Evolutionary conservation across 352 stramenopile genomes (phyloP).

Genomic region (Phytophthora colocasiae): DNA sequence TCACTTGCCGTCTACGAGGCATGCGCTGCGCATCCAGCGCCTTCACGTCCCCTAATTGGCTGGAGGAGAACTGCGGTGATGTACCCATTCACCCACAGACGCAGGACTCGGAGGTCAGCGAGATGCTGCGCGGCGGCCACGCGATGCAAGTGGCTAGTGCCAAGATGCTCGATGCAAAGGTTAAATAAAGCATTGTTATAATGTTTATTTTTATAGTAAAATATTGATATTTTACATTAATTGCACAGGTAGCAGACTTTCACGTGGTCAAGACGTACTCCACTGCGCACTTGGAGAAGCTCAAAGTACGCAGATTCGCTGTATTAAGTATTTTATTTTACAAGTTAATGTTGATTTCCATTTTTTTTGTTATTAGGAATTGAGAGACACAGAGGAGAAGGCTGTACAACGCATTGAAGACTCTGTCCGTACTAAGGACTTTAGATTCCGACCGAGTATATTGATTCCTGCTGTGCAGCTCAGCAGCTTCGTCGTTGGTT

Average conservation of each 20-base stretch:
- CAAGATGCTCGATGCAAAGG: constrained; percentile 58
- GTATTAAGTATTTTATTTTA: neutral
- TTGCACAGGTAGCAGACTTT: constrained; percentile 38
- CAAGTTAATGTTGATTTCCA: neutral
- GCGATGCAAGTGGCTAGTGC: constrained; percentile 62
- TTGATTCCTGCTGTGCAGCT: constrained; percentile 60
- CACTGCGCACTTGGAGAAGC: constrained; percentile 42
- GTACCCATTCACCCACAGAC: constrained; percentile 51
- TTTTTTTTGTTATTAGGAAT: constrained; percentile 35
- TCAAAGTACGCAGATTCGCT: constrained; percentile 44
- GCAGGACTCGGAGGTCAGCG: constrained; percentile 56
- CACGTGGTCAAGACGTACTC: constrained; percentile 51
- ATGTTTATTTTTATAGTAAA: neutral
- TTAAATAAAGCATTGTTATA: constrained; percentile 8
- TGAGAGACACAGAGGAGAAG: constrained; percentile 57
- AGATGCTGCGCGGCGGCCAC: constrained; percentile 79
- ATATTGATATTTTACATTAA: constrained; percentile 5
- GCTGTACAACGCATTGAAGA: constrained; percentile 59
- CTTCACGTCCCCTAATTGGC: constrained; percentile 52
- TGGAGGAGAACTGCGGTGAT: constrained; percentile 70
- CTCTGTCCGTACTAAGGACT: constrained; percentile 42
- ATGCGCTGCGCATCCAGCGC: constrained; percentile 20
- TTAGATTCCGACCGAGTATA: constrained; percentile 80
- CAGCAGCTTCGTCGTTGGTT: constrained; percentile 64
- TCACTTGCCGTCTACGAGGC: constrained; percentile 1